Conservation (phyloP, 2,329 filamentous ascomycete species). For the Talaromyces sp. region DNA sequence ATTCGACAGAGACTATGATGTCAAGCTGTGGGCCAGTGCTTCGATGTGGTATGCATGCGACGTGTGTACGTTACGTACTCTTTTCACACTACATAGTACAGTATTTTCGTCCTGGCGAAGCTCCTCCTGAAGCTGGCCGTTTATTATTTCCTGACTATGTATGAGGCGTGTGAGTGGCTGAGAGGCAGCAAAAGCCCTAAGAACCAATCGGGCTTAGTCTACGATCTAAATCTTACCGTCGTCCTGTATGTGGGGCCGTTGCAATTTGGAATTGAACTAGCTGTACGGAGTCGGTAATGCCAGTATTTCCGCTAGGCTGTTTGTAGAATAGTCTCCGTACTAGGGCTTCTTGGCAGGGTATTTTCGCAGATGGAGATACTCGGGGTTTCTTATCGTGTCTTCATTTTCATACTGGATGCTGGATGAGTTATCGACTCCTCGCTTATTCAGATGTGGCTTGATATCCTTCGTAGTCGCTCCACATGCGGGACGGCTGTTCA, state of each 20-base stretch:
- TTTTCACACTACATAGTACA: not conserved
- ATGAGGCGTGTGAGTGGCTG: not conserved
- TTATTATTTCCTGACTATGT: not conserved
- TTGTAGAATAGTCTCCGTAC: not conserved
- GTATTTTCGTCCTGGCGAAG: not conserved
- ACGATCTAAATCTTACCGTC: not conserved
- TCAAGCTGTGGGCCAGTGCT: not conserved
- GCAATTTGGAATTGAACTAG: not conserved
- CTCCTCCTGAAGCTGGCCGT: not conserved
- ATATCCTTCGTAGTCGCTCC: not conserved
- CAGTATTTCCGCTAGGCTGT: not conserved
- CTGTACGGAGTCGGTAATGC: not conserved
- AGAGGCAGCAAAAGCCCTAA: not conserved
- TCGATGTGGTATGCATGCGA: not conserved
- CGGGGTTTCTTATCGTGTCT: not conserved
- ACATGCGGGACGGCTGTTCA: not conserved
- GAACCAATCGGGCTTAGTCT: not conserved
- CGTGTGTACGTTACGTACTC: not conserved
- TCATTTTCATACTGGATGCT: too few relatives aligned
- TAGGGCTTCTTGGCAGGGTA: not conserved
- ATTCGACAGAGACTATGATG: not conserved
- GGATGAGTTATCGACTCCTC: not conserved
- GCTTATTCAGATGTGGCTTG: not conserved
- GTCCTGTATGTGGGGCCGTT: not conserved
- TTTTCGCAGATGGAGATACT: not conserved